phyloP scores from a whole-genome alignment of 306 rosid genomes.

The Ceratonia siliqua region DNA sequence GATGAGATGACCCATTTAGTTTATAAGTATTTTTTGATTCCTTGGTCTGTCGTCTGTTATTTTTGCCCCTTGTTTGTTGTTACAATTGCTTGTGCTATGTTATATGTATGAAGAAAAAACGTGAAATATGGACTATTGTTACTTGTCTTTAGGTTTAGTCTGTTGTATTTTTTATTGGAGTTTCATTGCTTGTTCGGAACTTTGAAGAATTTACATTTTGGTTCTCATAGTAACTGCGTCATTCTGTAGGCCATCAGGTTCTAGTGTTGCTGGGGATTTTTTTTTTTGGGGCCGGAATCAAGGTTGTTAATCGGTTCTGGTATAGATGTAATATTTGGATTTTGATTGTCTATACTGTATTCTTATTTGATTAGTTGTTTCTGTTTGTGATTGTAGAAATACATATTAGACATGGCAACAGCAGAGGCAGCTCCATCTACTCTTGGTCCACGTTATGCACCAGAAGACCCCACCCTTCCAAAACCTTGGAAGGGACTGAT shows the following conservation, averaged over 20 bases:
- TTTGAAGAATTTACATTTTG: too few relatives aligned
- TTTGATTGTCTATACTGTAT: neutral
- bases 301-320: neutral
- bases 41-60: neutral
- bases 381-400: constrained; percentile 36
- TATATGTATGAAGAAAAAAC: neutral
- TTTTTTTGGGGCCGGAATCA: neutral
- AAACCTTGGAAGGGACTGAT: constrained; percentile 93
- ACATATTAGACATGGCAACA: constrained; percentile 55
- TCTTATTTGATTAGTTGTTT: neutral
- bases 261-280: neutral
- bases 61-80: neutral
- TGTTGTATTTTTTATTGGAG: neutral
- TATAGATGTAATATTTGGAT: neutral
- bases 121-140: neutral
- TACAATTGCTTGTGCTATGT: neutral
- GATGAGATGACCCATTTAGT: neutral
- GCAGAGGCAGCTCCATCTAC: constrained; percentile 65
- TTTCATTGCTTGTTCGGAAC: neutral
- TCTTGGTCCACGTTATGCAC: constrained; percentile 89
- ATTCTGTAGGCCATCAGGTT: neutral
- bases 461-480: constrained; percentile 92
- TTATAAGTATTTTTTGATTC: neutral
- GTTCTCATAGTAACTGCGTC: neutral
- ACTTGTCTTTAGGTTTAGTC: neutral